Evolutionary conservation across 768 basidiomycete species (phyloP), one percentile per base, ranked within the genome.

Genomic region (Pulveroboletus sp.): DNA sequence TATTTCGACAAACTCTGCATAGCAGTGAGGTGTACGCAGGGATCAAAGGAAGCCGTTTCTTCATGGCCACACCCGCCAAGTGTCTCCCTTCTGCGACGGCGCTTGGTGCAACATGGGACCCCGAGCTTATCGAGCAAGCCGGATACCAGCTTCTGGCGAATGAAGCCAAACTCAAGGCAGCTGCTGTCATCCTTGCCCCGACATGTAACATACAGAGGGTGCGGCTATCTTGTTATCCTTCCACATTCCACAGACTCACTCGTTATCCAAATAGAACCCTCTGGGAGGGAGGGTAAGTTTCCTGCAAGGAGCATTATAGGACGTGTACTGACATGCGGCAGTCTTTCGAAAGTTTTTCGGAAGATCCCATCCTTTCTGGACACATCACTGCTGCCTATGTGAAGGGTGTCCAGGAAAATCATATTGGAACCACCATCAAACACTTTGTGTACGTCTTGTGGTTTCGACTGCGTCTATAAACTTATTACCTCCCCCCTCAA

Each of bases 131-230:
- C 22, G 70, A 82, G 48, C 67, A 78, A 56, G 76, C 83, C n/a
- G 88, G 83, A 3, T 61, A 73, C 35, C 79, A 81, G 59, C 72
- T 90, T 16, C 75, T 90, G 19, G 87, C 86, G 1, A 65, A 73
- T 14, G 89, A 90, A 64, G 82, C 85, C 5, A 89, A 85, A 67
- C 71, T 86, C 41, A 75, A 80, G 39, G 77, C 83, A 2, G 83
- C 85, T 10, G 82, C 84, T 12, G 66, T 88, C 3, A 71, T 89
- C 26, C 77, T 91, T 16, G 90, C 83, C 1, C 90, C 89, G 0
- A 92, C 89, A 0, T 86, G 85, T 63, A 92, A 93, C 62, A 89
- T 89, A 43, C 89, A 90, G 65, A 79, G 90, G 27, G 86, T 81
- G 63, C 52, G 42, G 6, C 20, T 43, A 69, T 63, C 26, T 57